Evolutionary conservation across 176 grass and related monocot genomes (phyloP).

Genomic region (Carex littledalei): DNA sequence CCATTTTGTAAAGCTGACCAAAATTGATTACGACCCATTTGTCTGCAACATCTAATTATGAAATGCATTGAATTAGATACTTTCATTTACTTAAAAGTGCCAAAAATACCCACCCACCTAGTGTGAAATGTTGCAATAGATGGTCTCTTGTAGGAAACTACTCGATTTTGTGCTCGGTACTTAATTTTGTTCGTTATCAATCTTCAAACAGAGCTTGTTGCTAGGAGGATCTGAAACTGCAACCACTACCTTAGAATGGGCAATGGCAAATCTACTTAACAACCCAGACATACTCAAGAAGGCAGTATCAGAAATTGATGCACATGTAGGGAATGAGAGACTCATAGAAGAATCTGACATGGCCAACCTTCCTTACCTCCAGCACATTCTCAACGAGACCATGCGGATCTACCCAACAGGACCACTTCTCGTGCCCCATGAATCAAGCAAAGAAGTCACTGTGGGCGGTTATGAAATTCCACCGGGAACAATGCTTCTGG

Average conservation of each 20-base stretch:
- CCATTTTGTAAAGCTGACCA: too few species aligned
- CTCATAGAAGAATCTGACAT: conserved; percentile 22
- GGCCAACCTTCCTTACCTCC: neutral
- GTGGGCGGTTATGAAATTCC: neutral
- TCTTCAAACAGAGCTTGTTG: conserved; percentile 1
- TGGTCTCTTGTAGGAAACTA: too few species aligned
- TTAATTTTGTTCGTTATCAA: neutral
- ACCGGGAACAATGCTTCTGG: conserved; percentile 18
- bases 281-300: neutral
- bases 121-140: neutral
- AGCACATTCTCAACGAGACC: neutral
- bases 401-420: neutral
- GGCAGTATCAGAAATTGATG: neutral
- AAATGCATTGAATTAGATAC: neutral
- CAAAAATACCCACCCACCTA: neutral
- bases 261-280: conserved; percentile 19
- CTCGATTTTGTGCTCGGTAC: too few species aligned
- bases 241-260: neutral
- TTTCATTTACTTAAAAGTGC: neutral
- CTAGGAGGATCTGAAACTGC: conserved; percentile 17
- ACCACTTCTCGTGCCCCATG: neutral
- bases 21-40: too few species aligned
- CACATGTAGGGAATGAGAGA: neutral
- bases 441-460: neutral
- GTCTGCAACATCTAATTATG: too few species aligned